phyloP scores from a whole-genome alignment of 2,329 filamentous ascomycete genomes.

The Penicillium paneum region DNA sequence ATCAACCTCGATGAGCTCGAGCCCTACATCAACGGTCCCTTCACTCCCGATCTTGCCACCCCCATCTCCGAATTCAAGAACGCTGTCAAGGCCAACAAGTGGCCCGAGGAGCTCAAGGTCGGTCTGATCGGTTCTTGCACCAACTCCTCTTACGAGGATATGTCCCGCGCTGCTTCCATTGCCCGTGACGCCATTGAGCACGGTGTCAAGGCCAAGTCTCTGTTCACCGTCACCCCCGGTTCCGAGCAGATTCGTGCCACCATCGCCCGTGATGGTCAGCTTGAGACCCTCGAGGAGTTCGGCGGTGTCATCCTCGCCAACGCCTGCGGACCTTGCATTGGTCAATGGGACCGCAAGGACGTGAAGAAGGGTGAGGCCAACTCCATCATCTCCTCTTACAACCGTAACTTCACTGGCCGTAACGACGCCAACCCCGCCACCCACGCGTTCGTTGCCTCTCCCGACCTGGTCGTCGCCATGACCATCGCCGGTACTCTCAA shows the following conservation, averaged over 20 bases:
- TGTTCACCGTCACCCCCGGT: conserved; percentile 93
- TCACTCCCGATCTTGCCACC: conserved; percentile 96
- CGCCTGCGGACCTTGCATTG: conserved; percentile 88
- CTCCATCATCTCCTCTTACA: conserved; percentile 98
- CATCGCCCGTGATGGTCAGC: conserved; percentile 83
- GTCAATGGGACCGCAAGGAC: conserved; percentile 91
- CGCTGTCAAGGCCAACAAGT: conserved; percentile 88
- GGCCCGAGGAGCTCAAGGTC: conserved; percentile 95
- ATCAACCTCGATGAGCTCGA: conserved; percentile 94
- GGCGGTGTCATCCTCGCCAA: conserved; percentile 93
- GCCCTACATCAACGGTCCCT: conserved; percentile 97
- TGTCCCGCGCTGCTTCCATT: conserved; percentile 89
- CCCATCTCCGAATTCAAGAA: conserved; percentile 97
- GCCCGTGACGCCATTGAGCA: conserved; percentile 86
- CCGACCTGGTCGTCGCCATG: conserved; percentile 84
- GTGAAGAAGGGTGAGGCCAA: conserved; percentile 94
- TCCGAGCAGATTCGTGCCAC: conserved; percentile 96
- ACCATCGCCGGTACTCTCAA: conserved; percentile 77
- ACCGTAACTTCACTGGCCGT: conserved; percentile 98
- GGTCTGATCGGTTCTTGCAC: conserved; percentile 98
- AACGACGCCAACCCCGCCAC: conserved; percentile 96
- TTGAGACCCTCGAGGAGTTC: conserved; percentile 93
- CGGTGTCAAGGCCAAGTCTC: conserved; percentile 86
- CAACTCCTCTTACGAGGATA: conserved; percentile 85
- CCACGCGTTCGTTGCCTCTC: conserved; percentile 88